Conservation (phyloP, 257 asterid species). For the Salvia splendens region DNA sequence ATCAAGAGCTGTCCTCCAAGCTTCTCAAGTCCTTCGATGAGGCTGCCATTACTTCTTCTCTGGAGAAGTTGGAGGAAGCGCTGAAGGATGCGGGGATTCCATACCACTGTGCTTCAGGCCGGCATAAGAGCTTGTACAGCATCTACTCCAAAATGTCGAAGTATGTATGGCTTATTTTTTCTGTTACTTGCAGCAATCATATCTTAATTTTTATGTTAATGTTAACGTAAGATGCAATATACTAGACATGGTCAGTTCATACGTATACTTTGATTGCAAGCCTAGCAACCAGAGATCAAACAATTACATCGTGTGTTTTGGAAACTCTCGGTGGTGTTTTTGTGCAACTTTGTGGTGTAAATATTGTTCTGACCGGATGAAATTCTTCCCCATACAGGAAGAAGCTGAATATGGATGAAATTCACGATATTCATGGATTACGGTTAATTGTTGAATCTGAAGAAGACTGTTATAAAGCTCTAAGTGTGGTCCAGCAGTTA, state of each 20-base stretch:
- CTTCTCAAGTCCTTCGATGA: constrained; percentile 64
- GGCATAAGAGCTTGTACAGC: constrained; percentile 94
- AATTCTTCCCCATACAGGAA: constrained; percentile 54
- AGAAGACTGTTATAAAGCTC: constrained; percentile 91
- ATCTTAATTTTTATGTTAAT: neutral
- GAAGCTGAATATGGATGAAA: constrained; percentile 82
- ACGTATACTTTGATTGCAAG: neutral
- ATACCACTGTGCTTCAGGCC: constrained; percentile 66
- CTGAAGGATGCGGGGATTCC: constrained; percentile 55
- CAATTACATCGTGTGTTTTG: neutral
- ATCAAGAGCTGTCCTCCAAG: constrained; percentile 71
- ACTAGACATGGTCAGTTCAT: neutral
- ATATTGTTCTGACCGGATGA: constrained; percentile 17
- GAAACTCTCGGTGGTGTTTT: neutral
- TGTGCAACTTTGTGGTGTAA: constrained; percentile 7
- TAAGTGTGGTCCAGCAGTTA: constrained; percentile 65
- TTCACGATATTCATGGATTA: constrained; percentile 89
- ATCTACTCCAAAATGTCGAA: constrained; percentile 83
- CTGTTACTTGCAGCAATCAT: neutral
- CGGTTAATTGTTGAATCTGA: constrained; percentile 83
- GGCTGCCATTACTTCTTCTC: constrained; percentile 62
- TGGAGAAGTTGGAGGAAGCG: constrained; percentile 72
- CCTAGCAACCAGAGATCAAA: neutral
- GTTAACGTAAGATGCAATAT: neutral
- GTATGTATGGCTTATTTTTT: constrained; percentile 42